Evolutionary conservation across 805 yeast species (phyloP).

Genomic region (Candida germanica): DNA sequence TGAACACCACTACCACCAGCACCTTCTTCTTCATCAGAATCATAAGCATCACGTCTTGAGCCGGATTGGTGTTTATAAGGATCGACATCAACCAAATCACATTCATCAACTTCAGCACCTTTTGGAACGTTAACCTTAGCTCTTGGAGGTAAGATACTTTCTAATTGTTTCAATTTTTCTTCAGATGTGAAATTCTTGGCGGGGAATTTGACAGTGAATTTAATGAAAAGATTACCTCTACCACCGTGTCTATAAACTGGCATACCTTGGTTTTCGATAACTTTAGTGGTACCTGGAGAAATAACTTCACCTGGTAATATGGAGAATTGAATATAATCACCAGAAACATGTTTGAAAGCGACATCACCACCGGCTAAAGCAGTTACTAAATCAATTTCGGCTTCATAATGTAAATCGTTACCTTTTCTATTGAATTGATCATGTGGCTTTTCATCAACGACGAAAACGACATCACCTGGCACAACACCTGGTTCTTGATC

Average conservation of each 20-base stretch:
- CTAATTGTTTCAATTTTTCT: slow-evolving; percentile 70
- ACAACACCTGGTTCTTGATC: slow-evolving; percentile 93
- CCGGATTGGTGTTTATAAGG: slow-evolving; percentile 54
- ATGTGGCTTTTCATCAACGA: slow-evolving; percentile 88
- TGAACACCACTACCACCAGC: slow-evolving; percentile 74
- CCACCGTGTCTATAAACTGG: slow-evolving; percentile 89
- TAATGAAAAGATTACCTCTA: slow-evolving; percentile 79
- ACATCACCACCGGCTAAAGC: slow-evolving; percentile 96
- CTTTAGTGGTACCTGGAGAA: slow-evolving; percentile 77
- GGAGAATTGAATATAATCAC: slow-evolving; percentile 81
- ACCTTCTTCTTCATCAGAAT: slow-evolving; percentile 46
- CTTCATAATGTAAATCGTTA: slow-evolving; percentile 79
- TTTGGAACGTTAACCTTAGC: slow-evolving; percentile 57
- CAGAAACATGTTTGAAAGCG: slow-evolving; percentile 84
- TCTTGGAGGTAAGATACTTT: slow-evolving; percentile 78
- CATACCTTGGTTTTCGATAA: slow-evolving; percentile 94
- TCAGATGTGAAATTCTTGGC: slow-evolving; percentile 66
- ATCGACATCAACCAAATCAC: slow-evolving; percentile 65
- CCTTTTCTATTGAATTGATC: slow-evolving; percentile 80
- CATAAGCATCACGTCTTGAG: slow-evolving; percentile 42
- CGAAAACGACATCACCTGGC: slow-evolving; percentile 95
- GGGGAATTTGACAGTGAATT: slow-evolving; percentile 91
- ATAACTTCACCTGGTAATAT: slow-evolving; percentile 92
- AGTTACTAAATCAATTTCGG: slow-evolving; percentile 86
- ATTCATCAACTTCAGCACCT: slow-evolving; percentile 77